Conservation (phyloP, 306 rosid genomes). For the peach (Prunus persica) region DNA sequence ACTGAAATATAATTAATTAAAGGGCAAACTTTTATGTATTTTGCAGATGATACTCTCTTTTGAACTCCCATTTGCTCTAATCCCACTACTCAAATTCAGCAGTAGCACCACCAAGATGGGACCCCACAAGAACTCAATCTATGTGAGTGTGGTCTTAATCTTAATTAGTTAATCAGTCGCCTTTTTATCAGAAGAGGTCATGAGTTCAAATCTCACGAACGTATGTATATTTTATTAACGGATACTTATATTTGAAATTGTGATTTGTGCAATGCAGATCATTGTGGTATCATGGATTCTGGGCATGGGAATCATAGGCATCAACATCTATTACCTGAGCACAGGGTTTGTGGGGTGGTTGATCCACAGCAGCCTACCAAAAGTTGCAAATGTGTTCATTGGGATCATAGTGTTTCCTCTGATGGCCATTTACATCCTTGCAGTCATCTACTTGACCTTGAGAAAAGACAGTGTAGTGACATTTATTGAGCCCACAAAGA, state of each 20-base stretch:
- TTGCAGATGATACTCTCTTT: constrained; percentile 91
- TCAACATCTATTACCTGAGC: constrained; percentile 77
- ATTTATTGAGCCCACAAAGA: constrained; percentile 33
- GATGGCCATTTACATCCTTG: constrained; percentile 52
- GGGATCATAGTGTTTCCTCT: constrained; percentile 77
- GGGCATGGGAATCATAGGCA: constrained; percentile 57
- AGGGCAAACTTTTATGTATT: not conserved
- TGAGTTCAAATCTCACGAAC: not conserved
- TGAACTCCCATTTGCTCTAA: constrained; percentile 85
- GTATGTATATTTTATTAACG: not conserved
- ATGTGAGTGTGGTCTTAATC: constrained; percentile 20
- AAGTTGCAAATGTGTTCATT: constrained; percentile 56
- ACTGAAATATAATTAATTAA: not conserved
- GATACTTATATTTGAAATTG: not conserved
- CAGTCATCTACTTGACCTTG: constrained; percentile 58
- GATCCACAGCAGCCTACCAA: constrained; percentile 58
- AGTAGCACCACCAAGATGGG: constrained; percentile 81
- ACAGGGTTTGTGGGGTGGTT: constrained; percentile 75
- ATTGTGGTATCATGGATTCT: constrained; percentile 70
- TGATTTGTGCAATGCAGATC: constrained; percentile 36
- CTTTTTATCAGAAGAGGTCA: too few species aligned
- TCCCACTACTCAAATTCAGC: constrained; percentile 90
- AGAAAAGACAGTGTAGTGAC: constrained; percentile 66
- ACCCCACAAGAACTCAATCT: constrained; percentile 75
- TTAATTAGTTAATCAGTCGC: not conserved